Base-by-base conservation (phyloP, 345 rosid genomes). In the Camelina neglecta region DNA sequence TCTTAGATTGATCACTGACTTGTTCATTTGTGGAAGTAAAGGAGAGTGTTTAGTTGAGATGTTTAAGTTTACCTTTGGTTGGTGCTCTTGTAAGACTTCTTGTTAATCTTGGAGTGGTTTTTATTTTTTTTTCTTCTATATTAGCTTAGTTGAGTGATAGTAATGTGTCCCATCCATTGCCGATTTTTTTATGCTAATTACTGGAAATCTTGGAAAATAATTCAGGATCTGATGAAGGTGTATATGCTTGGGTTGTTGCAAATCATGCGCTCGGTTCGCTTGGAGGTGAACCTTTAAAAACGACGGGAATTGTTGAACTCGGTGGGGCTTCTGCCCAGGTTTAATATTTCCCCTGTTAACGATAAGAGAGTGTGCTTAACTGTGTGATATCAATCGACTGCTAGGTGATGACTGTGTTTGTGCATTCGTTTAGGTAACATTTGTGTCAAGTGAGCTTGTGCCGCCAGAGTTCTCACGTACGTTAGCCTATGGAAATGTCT, bases 281-380 rank as follows among this genome's bases (percentile, higher is more conserved):
- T 74, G 97, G 97, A 74, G 88, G 90, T 57, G 86, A 92, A 79
- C 91, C 99, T 70, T 61, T 62, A 59, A 66, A 80, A 5, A 92
- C 99, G 13, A 89, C 90, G 4, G 99, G 97, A 76, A 92, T 95
- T 75, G 82, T 90, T 63, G 99, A 92, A 85, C 99, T 95, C 42
- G 99, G 97, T 2, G 99, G 99, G 38, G 99, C 99, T 72, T 95
- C 99, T 67, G 87, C 92, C 41, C 99, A 95, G 97, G 97, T 92
- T 79, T 64, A 35, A 8, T 44, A 13, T 13, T 44, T 57, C 41
- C 38, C 67, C 59, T 60, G 44, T 18, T 18, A 18, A 18, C 18
- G 18, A 18, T 18, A 18, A 18, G 18, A 18, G 18, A 18, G 18
- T 18, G 18, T 18, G 13, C 9, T 57, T 21, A 11, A 16, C 42